Conservation (phyloP, 257 asterid species). For the Apocynum venetum region DNA sequence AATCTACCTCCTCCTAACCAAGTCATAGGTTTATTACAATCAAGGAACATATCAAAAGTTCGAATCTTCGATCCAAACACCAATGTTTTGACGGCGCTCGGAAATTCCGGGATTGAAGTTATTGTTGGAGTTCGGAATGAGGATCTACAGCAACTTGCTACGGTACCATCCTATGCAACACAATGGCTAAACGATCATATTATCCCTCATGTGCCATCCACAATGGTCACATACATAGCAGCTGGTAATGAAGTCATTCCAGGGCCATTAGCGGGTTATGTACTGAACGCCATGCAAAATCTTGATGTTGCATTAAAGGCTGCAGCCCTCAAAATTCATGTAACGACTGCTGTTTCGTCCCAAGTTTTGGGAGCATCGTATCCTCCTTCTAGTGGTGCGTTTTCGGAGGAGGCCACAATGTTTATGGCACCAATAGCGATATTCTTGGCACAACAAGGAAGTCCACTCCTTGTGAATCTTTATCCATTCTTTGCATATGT, state of each 20-base stretch:
- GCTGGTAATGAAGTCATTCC: slow-evolving; percentile 54
- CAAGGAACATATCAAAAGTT: slow-evolving; percentile 15
- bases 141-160: slow-evolving; percentile 29
- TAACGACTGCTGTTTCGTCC: slow-evolving; percentile 31
- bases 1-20: slow-evolving; percentile 31
- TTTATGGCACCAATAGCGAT: slow-evolving; percentile 15
- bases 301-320: slow-evolving; percentile 21
- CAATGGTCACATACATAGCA: slow-evolving; percentile 18
- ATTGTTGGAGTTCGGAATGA: slow-evolving; percentile 31
- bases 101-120: slow-evolving; percentile 23
- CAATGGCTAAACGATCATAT: slow-evolving; percentile 33
- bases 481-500: slow-evolving; percentile 39
- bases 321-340: slow-evolving; percentile 17
- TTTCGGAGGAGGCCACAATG: not conserved
- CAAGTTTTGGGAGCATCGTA: slow-evolving; percentile 19
- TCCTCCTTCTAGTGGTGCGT: slow-evolving; percentile 38
- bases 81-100: slow-evolving; percentile 30
- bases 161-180: slow-evolving; percentile 20
- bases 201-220: slow-evolving; percentile 15
- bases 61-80: slow-evolving; percentile 31
- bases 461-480: slow-evolving; percentile 32
- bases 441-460: slow-evolving; percentile 16
- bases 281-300: slow-evolving; percentile 37
- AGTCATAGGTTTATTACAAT: slow-evolving; percentile 17
- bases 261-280: slow-evolving; percentile 19